Base-by-base conservation (phyloP, 345 rosid species). In the Arabis alpina region DNA sequence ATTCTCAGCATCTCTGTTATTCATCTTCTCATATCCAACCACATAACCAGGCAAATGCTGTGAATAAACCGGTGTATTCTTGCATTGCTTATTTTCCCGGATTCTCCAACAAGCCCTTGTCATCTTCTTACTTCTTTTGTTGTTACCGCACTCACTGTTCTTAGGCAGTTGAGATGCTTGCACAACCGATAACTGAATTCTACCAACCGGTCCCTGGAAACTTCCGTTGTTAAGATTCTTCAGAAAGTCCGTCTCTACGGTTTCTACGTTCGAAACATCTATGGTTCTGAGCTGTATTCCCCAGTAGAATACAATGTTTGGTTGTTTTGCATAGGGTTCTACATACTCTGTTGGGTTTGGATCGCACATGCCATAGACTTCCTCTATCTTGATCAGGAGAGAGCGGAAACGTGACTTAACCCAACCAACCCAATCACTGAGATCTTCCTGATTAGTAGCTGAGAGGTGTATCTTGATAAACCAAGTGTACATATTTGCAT, bases 371-470 rank as follows among this genome's bases (percentile, higher is more conserved):
- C 87, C 87, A 34, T 78, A 85, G 37, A 81, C 65, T 60, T 62
- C 81, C 72, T 84, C 88, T 42, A 84, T 74, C 91, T 87, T 28
- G 37, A 77, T 68, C 23, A 87, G 73, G 70, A 85, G 86, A 74
- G 53, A 58, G 16, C 78, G 85, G 61, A 87, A 80, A 12, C 83
- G 89, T 44, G 88, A 87, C 80, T 79, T 87, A 24, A 79, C 84
- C 92, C 85, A 85, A 64, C 92, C 89, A 50, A 76, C 85, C 88
- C 88, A 85, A 58, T 82, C 79, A 70, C 81, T 82, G 3, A 87
- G 77, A 27, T 74, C 77, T 55, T 83, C 84, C 37, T 67, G 83
- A 42, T 50, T 70, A 28, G 82, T 64, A 52, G 86, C 84, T 0
- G 84, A 80, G 70, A 83, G 80, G 37, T 69, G 68, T 64, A 85